Conservation (phyloP, 768 basidiomycete species). For the Suillus americanus region DNA sequence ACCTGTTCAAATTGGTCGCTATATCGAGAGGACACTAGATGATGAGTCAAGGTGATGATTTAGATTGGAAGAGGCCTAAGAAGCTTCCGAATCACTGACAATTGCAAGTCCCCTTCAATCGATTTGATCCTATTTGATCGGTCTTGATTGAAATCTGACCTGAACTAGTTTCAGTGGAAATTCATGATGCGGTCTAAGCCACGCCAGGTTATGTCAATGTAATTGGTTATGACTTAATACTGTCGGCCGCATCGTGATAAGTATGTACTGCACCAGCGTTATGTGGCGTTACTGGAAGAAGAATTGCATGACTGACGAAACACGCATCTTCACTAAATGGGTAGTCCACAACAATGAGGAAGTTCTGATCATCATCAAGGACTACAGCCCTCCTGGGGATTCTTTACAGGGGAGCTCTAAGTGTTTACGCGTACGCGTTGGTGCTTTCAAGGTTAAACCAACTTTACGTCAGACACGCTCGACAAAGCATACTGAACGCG, state of each 20-base stretch:
- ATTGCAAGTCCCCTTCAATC: background rate
- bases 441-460: background rate
- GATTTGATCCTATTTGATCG: background rate
- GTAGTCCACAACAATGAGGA: background rate
- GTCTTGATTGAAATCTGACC: slow-evolving; percentile 1
- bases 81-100: background rate
- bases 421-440: background rate
- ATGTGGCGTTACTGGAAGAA: background rate
- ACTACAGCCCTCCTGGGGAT: background rate
- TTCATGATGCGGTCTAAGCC: background rate
- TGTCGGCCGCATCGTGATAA: background rate
- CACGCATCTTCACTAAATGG: background rate
- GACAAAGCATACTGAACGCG: background rate
- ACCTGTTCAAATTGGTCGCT: background rate
- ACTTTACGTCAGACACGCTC: background rate
- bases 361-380: background rate
- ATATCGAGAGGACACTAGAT: background rate
- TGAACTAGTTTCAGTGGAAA: background rate
- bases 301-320: background rate
- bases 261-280: background rate
- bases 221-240: background rate
- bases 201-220: background rate
- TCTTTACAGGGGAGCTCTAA: background rate
- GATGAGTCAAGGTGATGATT: background rate
- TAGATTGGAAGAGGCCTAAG: background rate